Conservation (phyloP, 306 rosid species). For the Mimosa pudica region DNA sequence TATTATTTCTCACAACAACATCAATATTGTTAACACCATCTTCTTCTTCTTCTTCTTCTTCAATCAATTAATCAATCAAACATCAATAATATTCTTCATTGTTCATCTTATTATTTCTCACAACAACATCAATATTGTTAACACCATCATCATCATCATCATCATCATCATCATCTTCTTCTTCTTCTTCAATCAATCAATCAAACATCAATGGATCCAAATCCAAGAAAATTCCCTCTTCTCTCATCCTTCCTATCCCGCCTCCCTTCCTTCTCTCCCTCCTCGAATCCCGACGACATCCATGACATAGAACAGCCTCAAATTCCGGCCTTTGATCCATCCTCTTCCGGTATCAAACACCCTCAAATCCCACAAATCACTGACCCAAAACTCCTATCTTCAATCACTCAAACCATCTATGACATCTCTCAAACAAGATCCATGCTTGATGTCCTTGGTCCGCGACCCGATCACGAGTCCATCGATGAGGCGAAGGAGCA, state of each 20-base stretch:
- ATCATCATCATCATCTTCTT: no score
- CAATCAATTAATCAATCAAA: no score
- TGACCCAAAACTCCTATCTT: conserved; percentile 63
- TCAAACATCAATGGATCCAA: conserved; percentile 64
- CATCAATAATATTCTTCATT: no score
- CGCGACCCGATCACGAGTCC: conserved; percentile 79
- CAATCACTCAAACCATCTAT: conserved; percentile 67
- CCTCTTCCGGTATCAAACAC: not conserved
- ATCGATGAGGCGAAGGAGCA: conserved; percentile 65
- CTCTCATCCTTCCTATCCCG: conserved; percentile 86
- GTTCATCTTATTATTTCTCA: no score
- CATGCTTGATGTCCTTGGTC: conserved; percentile 71
- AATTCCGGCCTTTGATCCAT: conserved; percentile 26
- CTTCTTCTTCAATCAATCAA: not conserved
- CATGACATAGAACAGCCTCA: conserved; percentile 63
- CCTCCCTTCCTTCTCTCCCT: conserved; percentile 52
- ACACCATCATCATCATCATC: no score
- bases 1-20: no score
- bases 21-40: no score
- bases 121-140: no score
- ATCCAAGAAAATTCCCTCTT: conserved; percentile 72
- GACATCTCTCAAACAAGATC: conserved; percentile 79
- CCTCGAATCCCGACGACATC: not conserved
- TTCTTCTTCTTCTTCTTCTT: no score
- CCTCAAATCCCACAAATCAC: conserved; percentile 61